Percentiles rank a stretch among this genome's conserved stretches.
Conservation (phyloP, 1,139 yeast species). For the Sugiyamaella japonica region DNA sequence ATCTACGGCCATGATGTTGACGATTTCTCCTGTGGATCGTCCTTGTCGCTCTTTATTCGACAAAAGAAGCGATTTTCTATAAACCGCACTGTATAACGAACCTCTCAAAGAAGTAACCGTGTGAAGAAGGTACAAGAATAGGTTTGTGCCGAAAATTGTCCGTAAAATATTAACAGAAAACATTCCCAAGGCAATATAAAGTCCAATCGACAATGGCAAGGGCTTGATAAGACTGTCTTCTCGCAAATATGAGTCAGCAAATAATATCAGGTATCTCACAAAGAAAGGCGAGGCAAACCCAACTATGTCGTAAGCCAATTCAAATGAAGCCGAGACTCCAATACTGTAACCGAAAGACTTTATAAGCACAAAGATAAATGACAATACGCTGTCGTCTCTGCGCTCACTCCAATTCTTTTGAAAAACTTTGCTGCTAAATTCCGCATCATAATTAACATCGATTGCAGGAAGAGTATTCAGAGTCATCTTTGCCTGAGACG, state of each 20-base stretch:
- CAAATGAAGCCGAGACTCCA: conserved; percentile 65
- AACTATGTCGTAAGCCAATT: conserved; percentile 66
- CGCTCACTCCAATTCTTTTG: conserved; percentile 57
- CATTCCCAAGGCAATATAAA: conserved; percentile 78
- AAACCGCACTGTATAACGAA: conserved; percentile 70
- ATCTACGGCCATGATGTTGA: conserved; percentile 65
- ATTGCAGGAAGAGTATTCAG: conserved; percentile 77
- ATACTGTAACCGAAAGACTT: conserved; percentile 67
- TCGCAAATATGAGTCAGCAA: conserved; percentile 67
- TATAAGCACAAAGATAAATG: conserved; percentile 59
- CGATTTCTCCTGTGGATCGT: conserved; percentile 89
- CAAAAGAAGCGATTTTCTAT: conserved; percentile 72
- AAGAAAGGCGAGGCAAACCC: conserved; percentile 78
- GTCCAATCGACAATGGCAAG: conserved; percentile 66
- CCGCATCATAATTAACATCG: conserved; percentile 61
- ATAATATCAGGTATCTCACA: conserved; percentile 66
- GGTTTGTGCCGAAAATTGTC: conserved; percentile 74
- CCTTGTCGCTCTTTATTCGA: conserved; percentile 77
- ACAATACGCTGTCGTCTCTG: conserved; percentile 49
- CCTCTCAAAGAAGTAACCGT: conserved; percentile 45
- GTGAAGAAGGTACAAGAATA: conserved; percentile 49
- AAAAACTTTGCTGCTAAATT: conserved; percentile 49
- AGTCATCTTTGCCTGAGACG: conserved; percentile 64
- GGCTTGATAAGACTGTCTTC: conserved; percentile 36
- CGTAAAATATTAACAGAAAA: conserved; percentile 75